Percentiles rank a stretch among this genome's conserved stretches.
Evolutionary conservation across 2,329 filamentous ascomycete species (phyloP).

Genomic region (Aureobasidium namibiae): DNA sequence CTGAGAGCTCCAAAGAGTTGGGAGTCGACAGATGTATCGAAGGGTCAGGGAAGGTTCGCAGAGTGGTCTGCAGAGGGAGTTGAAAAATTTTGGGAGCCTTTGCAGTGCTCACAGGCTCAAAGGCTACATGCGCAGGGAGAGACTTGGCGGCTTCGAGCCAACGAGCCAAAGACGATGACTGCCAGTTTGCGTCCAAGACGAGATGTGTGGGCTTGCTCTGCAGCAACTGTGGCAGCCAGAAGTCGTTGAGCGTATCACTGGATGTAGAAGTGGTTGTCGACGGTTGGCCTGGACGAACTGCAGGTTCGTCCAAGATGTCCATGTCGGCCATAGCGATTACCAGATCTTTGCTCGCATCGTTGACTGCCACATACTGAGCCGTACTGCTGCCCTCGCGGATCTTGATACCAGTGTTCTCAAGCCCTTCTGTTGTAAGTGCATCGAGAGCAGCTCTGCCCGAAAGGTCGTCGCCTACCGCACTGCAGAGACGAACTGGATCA

Average conservation of each 20-base stretch:
- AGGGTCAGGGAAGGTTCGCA: constrained; percentile 48
- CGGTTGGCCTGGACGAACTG: neutral
- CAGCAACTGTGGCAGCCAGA: constrained; percentile 54
- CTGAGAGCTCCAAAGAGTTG: constrained; percentile 70
- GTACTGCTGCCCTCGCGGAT: constrained; percentile 53
- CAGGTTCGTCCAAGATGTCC: constrained; percentile 57
- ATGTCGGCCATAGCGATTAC: constrained; percentile 95
- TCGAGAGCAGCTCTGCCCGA: constrained; percentile 67
- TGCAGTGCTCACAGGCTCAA: constrained; percentile 79
- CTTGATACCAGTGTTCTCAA: constrained; percentile 57
- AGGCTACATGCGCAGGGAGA: constrained; percentile 56
- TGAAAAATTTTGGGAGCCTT: constrained; percentile 67
- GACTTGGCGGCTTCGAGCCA: constrained; percentile 59
- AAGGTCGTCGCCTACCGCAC: constrained; percentile 69
- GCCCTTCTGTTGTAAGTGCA: constrained; percentile 54
- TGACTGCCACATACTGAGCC: constrained; percentile 86
- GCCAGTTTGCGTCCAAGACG: constrained; percentile 85
- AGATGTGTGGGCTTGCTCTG: constrained; percentile 61
- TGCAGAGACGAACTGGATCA: constrained; percentile 63
- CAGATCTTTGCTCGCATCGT: constrained; percentile 73
- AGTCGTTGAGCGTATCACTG: constrained; percentile 41
- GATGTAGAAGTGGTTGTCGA: constrained; percentile 28
- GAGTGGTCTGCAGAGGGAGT: constrained; percentile 22
- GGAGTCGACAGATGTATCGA: constrained; percentile 71
- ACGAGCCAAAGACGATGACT: constrained; percentile 52